These are phyloP conservation scores for Clavaria fumosa DNA, from an alignment of 768 basidiomycete genomes.

Conservation along the genomic window DNA sequence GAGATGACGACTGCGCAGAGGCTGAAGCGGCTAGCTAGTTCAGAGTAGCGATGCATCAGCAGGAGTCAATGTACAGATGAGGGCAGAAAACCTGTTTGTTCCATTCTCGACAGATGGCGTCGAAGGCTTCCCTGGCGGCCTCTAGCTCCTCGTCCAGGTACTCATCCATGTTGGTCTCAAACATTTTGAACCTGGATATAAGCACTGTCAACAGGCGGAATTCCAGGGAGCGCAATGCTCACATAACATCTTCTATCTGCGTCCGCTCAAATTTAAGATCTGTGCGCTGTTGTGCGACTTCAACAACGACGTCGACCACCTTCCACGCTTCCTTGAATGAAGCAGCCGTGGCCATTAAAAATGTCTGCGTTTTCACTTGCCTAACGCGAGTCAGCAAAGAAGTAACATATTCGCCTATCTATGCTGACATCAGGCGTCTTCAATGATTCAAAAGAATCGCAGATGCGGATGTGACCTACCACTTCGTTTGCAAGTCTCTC, in stretches of 20 bases:
- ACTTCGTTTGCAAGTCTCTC: constrained; percentile 80
- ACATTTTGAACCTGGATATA: constrained; percentile 68
- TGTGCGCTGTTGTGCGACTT: constrained; percentile 30
- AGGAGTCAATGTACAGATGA: background rate
- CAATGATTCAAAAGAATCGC: constrained; percentile 2
- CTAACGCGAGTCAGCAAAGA: constrained; percentile 65
- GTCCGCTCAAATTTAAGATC: constrained; percentile 29
- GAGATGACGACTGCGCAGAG: constrained; percentile 11
- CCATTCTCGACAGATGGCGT: constrained; percentile 67
- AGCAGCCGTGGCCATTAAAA: constrained; percentile 77
- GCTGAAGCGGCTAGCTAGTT: too few relatives aligned
- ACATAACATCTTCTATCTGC: constrained; percentile 76
- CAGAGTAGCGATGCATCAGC: constrained; percentile 1
- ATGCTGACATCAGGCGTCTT: constrained; percentile 2
- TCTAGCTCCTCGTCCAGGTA: constrained; percentile 93
- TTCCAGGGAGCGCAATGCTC: constrained; percentile 15
- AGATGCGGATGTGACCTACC: constrained; percentile 25
- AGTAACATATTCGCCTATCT: constrained; percentile 82
- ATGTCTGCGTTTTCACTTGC: constrained; percentile 52
- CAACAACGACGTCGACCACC: constrained; percentile 62
- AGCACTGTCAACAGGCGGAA: constrained; percentile 8
- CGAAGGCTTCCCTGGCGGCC: constrained; percentile 56
- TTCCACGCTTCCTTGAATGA: constrained; percentile 81
- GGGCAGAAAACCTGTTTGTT: constrained; percentile 43
- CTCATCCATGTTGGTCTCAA: constrained; percentile 93